phyloP scores from a whole-genome alignment of 345 rosid species.

The Eutrema yunnanense region DNA sequence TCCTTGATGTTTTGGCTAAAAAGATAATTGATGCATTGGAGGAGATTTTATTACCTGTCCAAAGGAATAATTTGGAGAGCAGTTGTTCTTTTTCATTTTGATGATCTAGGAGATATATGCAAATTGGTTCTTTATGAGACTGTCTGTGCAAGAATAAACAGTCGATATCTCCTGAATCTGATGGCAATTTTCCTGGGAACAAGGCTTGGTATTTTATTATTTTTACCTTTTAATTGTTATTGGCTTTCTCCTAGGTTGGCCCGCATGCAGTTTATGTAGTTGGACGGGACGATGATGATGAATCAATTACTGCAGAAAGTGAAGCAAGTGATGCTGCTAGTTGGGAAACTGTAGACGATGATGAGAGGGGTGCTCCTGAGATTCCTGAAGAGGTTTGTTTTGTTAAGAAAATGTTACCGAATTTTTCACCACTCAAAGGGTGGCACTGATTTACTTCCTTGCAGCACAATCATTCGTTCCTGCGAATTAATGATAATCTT shows the following conservation, averaged over 20 bases:
- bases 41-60: neutral
- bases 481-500: constrained; percentile 6
- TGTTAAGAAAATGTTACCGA: neutral
- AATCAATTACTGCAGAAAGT: constrained; percentile 77
- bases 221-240: constrained; percentile 14
- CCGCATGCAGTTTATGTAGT: constrained; percentile 97
- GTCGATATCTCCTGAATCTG: neutral
- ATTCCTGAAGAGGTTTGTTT: constrained; percentile 68
- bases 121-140: constrained; percentile 3
- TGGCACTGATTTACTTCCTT: neutral
- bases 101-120: neutral
- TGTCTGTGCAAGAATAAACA: neutral
- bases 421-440: neutral
- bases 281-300: constrained; percentile 91
- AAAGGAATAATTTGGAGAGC: neutral
- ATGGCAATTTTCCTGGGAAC: constrained; percentile 1
- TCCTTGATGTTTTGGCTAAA: neutral
- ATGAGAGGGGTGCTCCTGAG: constrained; percentile 54
- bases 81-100: neutral
- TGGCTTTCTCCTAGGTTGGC: constrained; percentile 64
- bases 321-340: constrained; percentile 90
- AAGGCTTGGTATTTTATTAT: constrained; percentile 2
- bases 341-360: constrained; percentile 93
- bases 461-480: neutral
- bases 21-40: neutral